Percentiles rank a stretch among this genome's conserved stretches.
Conservation (phyloP, 441 rosid genomes). For the Gossypium aridum region DNA sequence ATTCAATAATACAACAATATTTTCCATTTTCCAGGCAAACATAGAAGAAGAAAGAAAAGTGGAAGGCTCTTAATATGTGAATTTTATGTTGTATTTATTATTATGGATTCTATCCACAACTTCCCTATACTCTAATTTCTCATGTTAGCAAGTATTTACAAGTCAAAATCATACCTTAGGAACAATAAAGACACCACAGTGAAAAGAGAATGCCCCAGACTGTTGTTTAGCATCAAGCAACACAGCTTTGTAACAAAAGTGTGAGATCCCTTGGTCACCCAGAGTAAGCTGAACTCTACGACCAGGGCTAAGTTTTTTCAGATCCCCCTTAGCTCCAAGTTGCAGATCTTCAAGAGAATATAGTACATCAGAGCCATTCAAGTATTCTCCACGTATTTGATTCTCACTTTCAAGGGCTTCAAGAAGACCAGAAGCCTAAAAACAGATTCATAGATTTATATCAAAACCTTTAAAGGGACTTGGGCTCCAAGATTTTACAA, state of each 20-base stretch:
- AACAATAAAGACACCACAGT: slow-evolving; percentile 80
- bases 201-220: slow-evolving; percentile 40
- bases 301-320: slow-evolving; percentile 49
- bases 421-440: slow-evolving; percentile 61
- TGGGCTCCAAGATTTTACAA: slow-evolving; percentile 9
- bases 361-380: slow-evolving; percentile 50
- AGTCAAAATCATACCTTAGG: slow-evolving; percentile 53
- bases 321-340: slow-evolving; percentile 62
- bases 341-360: slow-evolving; percentile 74
- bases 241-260: slow-evolving; percentile 57
- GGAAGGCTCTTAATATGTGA: not conserved
- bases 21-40: not conserved
- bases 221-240: slow-evolving; percentile 70
- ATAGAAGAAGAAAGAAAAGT: not conserved
- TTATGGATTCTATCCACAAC: not conserved
- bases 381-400: slow-evolving; percentile 53
- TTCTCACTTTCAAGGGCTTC: slow-evolving; percentile 80
- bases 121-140: not conserved
- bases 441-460: slow-evolving; percentile 16
- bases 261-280: slow-evolving; percentile 43
- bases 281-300: slow-evolving; percentile 55
- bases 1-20: not conserved
- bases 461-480: slow-evolving; percentile 17
- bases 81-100: not conserved
- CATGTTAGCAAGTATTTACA: not conserved